Evolutionary conservation across 2,329 filamentous ascomycete genomes (phyloP), one percentile per base, ranked within the genome.

Genomic region (Colletotrichum endophyticum): DNA sequence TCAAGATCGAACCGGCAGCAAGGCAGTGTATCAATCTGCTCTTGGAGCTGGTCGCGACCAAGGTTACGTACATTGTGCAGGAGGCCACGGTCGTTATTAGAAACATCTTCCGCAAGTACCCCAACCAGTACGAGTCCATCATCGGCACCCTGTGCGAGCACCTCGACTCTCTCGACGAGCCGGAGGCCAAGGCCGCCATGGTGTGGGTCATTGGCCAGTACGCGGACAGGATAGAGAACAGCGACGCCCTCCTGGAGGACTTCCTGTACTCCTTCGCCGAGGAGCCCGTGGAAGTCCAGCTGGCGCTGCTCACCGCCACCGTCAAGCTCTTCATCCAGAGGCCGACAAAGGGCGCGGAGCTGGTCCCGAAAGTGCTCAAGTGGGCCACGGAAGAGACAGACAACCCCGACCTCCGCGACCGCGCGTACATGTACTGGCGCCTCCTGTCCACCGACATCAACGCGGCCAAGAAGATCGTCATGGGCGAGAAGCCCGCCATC

Each of bases 371-470:
- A 81, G 96, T 99, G 4, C 89, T 99, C 67, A 99, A 99, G 85
- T 99, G 97, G 96, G 98, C 97, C 6, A 99, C 97, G 0, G 97
- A 99, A 84, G 97, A 99, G 84, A 99, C 96, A n/a, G 97, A 99
- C 83, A 98, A 99, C 84, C 97, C 97, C 1, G 97, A 99, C 85
- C 91, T 99, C 32, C 93, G 97, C 78, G 97, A 99, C 84, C 91
- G 97, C 81, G 97, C 97, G 0, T 99, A 98, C 88, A 99, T 99
- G 96, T 99, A 99, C 88, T 99, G 97, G 97, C 95, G 97, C 6
- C 90, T 99, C 16, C 90, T 99, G 3, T 98, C 96, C 2, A 98
- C 96, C 1, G 96, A 98, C 83, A 96, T 98, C 80, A 93, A 94
- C 66, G 92, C 94, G 1, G 97, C 97, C 3, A 97, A 95, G 83